A percentile compares a stretch with the other conserved stretches of the same genome.
These are phyloP conservation scores for Kwoniella dendrophila DNA, from an alignment of 768 basidiomycete genomes.

Conservation along the genomic window DNA sequence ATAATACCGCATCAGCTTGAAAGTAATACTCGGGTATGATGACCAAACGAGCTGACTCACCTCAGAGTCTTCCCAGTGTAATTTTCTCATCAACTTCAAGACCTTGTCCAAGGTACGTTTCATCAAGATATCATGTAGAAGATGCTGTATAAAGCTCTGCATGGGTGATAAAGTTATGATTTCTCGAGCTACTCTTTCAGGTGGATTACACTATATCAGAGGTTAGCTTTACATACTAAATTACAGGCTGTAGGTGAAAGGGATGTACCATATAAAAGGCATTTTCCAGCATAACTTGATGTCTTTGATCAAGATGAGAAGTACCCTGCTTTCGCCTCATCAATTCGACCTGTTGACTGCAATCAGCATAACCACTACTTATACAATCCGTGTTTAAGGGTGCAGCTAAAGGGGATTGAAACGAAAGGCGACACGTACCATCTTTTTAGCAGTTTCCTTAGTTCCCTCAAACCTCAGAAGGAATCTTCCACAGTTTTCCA, in stretches of 20 bases:
- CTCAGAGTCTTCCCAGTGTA: constrained; percentile 85
- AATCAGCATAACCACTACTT: neutral
- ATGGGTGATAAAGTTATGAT: constrained; percentile 82
- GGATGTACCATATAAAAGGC: constrained; percentile 89
- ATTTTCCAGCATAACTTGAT: constrained; percentile 87
- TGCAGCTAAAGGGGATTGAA: too few relatives aligned
- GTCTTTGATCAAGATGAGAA: constrained; percentile 89
- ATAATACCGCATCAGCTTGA: neutral
- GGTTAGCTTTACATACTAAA: constrained; percentile 8
- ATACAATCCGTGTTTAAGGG: too few relatives aligned
- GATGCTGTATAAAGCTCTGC: constrained; percentile 90
- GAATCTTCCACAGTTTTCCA: constrained; percentile 94
- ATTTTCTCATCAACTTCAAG: constrained; percentile 83
- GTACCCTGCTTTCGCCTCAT: constrained; percentile 93
- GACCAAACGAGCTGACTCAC: constrained; percentile 36
- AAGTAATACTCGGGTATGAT: neutral
- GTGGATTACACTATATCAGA: constrained; percentile 78
- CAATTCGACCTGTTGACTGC: constrained; percentile 70
- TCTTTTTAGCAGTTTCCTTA: constrained; percentile 76
- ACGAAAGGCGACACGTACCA: constrained; percentile 65
- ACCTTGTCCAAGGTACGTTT: constrained; percentile 97
- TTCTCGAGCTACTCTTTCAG: constrained; percentile 81
- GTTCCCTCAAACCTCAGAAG: constrained; percentile 86
- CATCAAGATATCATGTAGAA: constrained; percentile 89
- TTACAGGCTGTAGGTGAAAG: too few relatives aligned